A percentile compares a stretch with the other conserved stretches of the same genome.
Evolutionary conservation across 2,329 filamentous ascomycete genomes (phyloP).

Genomic region (Nothopassalora personata): DNA sequence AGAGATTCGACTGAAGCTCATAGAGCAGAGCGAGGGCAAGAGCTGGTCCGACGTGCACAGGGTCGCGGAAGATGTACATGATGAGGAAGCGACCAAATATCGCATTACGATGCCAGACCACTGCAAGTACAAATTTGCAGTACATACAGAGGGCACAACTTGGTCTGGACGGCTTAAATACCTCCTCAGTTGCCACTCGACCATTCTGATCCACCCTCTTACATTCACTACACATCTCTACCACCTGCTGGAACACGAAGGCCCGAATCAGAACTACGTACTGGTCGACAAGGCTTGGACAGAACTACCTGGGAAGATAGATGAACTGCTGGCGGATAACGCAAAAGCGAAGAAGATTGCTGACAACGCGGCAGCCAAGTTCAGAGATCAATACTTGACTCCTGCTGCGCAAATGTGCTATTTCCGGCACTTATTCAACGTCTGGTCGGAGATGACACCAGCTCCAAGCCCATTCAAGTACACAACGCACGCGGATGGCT

Average conservation of each 20-base stretch:
- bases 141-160: constrained; percentile 33
- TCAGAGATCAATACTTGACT: constrained; percentile 24
- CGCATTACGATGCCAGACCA: constrained; percentile 30
- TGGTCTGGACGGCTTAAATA: constrained; percentile 34
- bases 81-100: constrained; percentile 21
- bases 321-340: constrained; percentile 22
- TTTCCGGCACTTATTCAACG: constrained; percentile 28
- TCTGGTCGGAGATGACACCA: constrained; percentile 29
- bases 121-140: constrained; percentile 30
- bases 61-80: constrained; percentile 23
- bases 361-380: constrained; percentile 21
- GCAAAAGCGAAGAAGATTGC: constrained; percentile 23
- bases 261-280: constrained; percentile 30
- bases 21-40: constrained; percentile 28
- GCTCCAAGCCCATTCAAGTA: constrained; percentile 21
- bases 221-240: constrained; percentile 31
- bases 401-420: constrained; percentile 31
- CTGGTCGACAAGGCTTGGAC: constrained; percentile 28
- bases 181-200: constrained; percentile 31
- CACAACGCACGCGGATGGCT: constrained; percentile 15
- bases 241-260: constrained; percentile 26
- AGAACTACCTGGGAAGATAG: constrained; percentile 26
- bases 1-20: constrained; percentile 29
- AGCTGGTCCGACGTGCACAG: constrained; percentile 44
- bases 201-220: constrained; percentile 28